Evolutionary conservation across 768 basidiomycete species (phyloP).

Genomic region (Dioszegia aurantiaca): DNA sequence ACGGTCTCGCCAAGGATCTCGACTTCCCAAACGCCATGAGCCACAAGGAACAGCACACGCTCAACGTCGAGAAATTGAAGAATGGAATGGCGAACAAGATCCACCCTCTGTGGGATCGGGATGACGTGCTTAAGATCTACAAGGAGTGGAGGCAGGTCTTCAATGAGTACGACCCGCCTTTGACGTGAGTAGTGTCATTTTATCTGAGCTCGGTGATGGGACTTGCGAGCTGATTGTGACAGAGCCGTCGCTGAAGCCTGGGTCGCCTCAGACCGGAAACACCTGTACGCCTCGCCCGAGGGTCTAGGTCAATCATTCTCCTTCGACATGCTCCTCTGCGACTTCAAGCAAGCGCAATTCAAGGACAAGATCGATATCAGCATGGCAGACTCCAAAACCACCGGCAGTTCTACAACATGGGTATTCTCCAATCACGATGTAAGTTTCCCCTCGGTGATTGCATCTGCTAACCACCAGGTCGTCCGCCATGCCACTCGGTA

Average conservation of each 20-base stretch:
- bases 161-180: conserved; percentile 40
- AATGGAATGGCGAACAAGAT: conserved; percentile 17
- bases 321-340: conserved; percentile 39
- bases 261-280: conserved; percentile 36
- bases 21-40: conserved; percentile 16
- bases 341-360: conserved; percentile 29
- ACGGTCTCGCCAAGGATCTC: conserved; percentile 35
- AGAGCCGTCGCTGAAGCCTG: conserved; percentile 43
- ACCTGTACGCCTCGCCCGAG: conserved; percentile 29
- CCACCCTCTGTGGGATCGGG: conserved; percentile 34
- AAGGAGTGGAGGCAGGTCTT: conserved; percentile 41
- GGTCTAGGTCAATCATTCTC: conserved; percentile 43
- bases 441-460: not conserved
- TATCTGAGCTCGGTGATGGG: too few species aligned
- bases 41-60: conserved; percentile 13
- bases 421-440: conserved; percentile 37
- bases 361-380: conserved; percentile 20
- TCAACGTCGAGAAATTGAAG: conserved; percentile 13
- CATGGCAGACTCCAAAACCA: conserved; percentile 9
- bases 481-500: conserved; percentile 40
- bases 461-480: conserved; percentile 18
- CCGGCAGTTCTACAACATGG: conserved; percentile 30
- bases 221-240: conserved; percentile 5
- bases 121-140: conserved; percentile 39
- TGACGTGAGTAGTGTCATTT: conserved; percentile 41